Evolutionary conservation across 169 alveolate genomes (phyloP), one percentile per base, ranked within the genome.

Genomic region (Eimeria falciformis): DNA sequence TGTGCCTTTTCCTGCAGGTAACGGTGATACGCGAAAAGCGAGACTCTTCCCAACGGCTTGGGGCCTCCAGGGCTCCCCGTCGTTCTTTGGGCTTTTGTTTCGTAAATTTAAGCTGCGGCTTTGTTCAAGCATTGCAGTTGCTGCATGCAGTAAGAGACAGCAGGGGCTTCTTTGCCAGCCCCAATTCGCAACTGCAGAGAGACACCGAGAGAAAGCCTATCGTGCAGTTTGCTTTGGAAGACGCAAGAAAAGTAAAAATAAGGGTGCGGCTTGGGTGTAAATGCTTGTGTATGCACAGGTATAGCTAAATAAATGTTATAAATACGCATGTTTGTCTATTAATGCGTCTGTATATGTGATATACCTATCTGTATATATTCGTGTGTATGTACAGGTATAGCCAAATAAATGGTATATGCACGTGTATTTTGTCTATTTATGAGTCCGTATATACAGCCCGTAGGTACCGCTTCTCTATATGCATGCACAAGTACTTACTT

Each of bases 51-150:
- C 33, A 18, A 6, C 18, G 33, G 9, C 5, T 7, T 14, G 71
- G 71, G 71, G 29, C 71, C 71, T 25, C 71, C 29, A 25, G 71
- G 71, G 71, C 71, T 25, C 71, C 71, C 71, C 71, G 71, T 7
- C 11, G 71, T 6, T 58, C 71, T n/a, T n/a, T 58, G 18, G 71
- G 71, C 29, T 58, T 58, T n/a, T 58, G 71, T 58, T 58, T 58
- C 23, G 27, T 58, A 14, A 25, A 58, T 58, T n/a, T 58, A 58
- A n/a, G 23, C 33, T 58, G 71, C 71, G 71, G 21, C 71, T 58
- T 58, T 58, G 71, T 25, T 5, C 29, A 58, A 18, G 23, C 71
- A 5, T 25, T 58, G 27, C 71, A 58, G 71, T 25, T 58, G 71
- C 33, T 58, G 71, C 71, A 58, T 58, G 71, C 71, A 58, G 27